These are phyloP conservation scores for Piloderma croceum DNA, from an alignment of 768 basidiomycete species.

Conservation along the genomic window DNA sequence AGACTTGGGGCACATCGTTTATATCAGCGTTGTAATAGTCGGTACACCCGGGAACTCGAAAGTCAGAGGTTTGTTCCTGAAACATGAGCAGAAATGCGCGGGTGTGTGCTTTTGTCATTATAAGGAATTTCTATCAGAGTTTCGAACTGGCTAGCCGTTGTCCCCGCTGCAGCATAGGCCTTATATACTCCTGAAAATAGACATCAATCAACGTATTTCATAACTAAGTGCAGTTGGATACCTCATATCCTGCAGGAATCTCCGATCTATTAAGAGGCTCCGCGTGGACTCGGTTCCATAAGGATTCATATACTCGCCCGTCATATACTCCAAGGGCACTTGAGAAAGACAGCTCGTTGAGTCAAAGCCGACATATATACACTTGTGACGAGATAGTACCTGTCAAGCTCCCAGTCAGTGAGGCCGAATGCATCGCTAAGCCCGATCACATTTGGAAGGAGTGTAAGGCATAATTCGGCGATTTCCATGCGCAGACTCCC, in stretches of 20 bases:
- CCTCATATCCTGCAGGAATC: conserved; percentile 53
- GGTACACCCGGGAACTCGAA: no score
- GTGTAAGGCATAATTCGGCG: conserved; percentile 38
- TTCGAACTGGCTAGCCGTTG: no score
- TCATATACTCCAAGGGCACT: conserved; percentile 60
- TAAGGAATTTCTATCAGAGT: no score
- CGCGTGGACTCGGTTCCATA: conserved; percentile 52
- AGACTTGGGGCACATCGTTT: no score
- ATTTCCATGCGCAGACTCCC: conserved; percentile 47
- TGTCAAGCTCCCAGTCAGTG: conserved; percentile 69
- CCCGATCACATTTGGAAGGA: conserved; percentile 62
- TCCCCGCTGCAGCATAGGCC: conserved; percentile 47
- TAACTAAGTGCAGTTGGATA: conserved; percentile 16
- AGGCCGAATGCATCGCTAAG: conserved; percentile 72
- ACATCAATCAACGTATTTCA: background rate
- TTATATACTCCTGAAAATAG: conserved; percentile 39
- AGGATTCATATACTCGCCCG: conserved; percentile 62
- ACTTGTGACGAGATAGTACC: conserved; percentile 29
- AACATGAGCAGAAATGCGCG: no score
- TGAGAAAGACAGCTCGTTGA: background rate
- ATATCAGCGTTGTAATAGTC: no score
- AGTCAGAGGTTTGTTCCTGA: no score
- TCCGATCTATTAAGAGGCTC: conserved; percentile 56
- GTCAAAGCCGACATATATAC: background rate
- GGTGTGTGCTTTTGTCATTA: no score